phyloP scores from a whole-genome alignment of 805 yeast species.

The Metschnikowia drakensbergensis region DNA sequence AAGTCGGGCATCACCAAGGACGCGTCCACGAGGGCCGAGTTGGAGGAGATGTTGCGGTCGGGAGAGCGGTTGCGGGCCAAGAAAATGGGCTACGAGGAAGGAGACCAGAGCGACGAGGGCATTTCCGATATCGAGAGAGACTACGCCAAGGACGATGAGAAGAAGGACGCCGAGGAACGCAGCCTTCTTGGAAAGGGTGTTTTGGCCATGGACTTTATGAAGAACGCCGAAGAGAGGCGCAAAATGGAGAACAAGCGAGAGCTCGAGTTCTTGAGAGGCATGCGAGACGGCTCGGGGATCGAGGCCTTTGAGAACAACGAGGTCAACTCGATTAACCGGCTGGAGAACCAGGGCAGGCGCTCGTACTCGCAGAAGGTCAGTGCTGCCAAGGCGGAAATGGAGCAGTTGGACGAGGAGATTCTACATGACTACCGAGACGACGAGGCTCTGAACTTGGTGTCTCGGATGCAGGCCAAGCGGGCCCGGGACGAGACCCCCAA shows the following conservation, averaged over 20 bases:
- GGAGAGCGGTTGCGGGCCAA: conserved; percentile 74
- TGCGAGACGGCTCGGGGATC: conserved; percentile 34
- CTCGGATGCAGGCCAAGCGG: conserved; percentile 21
- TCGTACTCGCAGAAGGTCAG: conserved; percentile 64
- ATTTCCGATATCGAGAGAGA: conserved; percentile 43
- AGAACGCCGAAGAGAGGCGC: conserved; percentile 73
- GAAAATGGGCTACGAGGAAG: conserved; percentile 64
- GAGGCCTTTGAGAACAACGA: conserved; percentile 38
- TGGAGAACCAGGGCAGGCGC: conserved; percentile 74
- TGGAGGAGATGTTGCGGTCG: conserved; percentile 90
- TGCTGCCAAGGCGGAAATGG: conserved; percentile 32
- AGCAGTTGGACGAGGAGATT: conserved; percentile 23
- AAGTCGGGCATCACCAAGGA: conserved; percentile 90
- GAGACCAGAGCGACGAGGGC: conserved; percentile 51
- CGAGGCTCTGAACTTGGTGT: conserved; percentile 43
- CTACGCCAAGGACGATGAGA: conserved; percentile 34
- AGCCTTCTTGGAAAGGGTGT: conserved; percentile 77
- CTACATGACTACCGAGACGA: conserved; percentile 48
- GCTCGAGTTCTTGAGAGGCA: conserved; percentile 46
- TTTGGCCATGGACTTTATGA: conserved; percentile 93
- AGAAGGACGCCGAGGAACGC: conserved; percentile 31
- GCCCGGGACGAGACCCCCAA: not conserved
- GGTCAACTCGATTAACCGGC: conserved; percentile 44
- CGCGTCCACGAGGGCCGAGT: conserved; percentile 74
- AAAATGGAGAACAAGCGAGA: conserved; percentile 55